phyloP scores from a whole-genome alignment of 2,329 filamentous ascomycete species.

The Neonectria faginata region DNA sequence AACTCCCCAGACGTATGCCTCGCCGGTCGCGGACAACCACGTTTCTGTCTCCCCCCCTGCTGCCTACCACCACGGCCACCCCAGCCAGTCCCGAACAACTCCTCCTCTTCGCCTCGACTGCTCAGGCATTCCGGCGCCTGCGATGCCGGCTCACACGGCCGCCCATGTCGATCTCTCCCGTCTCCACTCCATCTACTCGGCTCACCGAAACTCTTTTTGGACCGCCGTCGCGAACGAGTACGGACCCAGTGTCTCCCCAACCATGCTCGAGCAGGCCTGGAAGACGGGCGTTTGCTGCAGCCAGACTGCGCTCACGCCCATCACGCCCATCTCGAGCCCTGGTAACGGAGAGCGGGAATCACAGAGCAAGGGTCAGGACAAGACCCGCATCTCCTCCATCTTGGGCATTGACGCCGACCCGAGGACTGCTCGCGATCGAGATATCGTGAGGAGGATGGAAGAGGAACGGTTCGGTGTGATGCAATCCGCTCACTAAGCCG shows the following conservation, averaged over 20 bases:
- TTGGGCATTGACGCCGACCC: conserved; percentile 70
- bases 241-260: conserved; percentile 70
- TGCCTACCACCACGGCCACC: conserved; percentile 49
- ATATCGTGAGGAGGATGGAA: conserved; percentile 67
- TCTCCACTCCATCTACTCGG: conserved; percentile 76
- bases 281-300: conserved; percentile 60
- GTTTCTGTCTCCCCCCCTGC: conserved; percentile 56
- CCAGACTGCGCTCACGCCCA: conserved; percentile 57
- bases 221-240: conserved; percentile 78
- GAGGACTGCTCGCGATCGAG: conserved; percentile 67
- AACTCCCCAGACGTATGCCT: conserved; percentile 55
- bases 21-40: conserved; percentile 59
- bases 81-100: conserved; percentile 52
- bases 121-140: conserved; percentile 56
- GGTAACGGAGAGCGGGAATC: conserved; percentile 58
- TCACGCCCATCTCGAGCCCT: conserved; percentile 66
- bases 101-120: conserved; percentile 72
- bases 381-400: conserved; percentile 72
- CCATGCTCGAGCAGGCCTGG: conserved; percentile 78
- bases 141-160: conserved; percentile 48
- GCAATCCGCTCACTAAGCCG: conserved; percentile 43
- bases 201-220: conserved; percentile 80
- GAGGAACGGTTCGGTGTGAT: conserved; percentile 58
- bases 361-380: conserved; percentile 60
- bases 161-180: conserved; percentile 71